Evolutionary conservation across 2,329 filamentous ascomycete species (phyloP), one percentile per base, ranked within the genome.

Genomic region (Malbranchea zuffiana): DNA sequence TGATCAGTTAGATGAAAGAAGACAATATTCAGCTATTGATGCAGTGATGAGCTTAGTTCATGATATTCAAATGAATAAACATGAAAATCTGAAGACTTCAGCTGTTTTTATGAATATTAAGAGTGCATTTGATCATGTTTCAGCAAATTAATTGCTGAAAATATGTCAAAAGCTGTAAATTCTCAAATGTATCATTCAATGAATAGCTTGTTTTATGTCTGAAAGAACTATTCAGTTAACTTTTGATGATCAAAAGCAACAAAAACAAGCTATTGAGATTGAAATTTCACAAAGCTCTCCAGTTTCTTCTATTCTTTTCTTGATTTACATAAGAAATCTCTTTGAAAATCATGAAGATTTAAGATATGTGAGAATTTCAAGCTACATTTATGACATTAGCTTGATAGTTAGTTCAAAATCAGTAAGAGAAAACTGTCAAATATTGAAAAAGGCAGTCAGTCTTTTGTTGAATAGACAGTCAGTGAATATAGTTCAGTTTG

Each of bases 361-460:
- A n/a, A n/a, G n/a, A n/a, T n/a, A n/a, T n/a, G n/a, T n/a, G n/a
- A 18, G 35, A 32, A 31, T 32, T n/a, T 11, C 24, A 6, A 32
- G 35, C 21, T 37, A 32, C 25, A 37, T 37, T 18, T n/a, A 37
- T 32, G 27, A 37, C 25, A 37, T 32, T 31, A 27, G 16, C 10
- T 19, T 32, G 10, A 15, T 23, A 5, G 26, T 32, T 16, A 18
- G 12, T 11, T 37, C 26, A 7, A 21, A 31, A 20, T 12, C 17
- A 7, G 15, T 37, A n/a, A 15, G 17, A 8, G 10, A 32, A 12
- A 37, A 37, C 26, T 37, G 35, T 31, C 6, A 19, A 4, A 17
- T 4, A 12, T 25, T 35, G 17, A 35, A 35, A 23, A 35, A 5
- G 4, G 32, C 32, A 25, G 20, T 23, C 12, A 5, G 6, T 18